Evolutionary conservation across 768 basidiomycete species (phyloP), one percentile per base, ranked within the genome.

Genomic region (Suillus placidus): DNA sequence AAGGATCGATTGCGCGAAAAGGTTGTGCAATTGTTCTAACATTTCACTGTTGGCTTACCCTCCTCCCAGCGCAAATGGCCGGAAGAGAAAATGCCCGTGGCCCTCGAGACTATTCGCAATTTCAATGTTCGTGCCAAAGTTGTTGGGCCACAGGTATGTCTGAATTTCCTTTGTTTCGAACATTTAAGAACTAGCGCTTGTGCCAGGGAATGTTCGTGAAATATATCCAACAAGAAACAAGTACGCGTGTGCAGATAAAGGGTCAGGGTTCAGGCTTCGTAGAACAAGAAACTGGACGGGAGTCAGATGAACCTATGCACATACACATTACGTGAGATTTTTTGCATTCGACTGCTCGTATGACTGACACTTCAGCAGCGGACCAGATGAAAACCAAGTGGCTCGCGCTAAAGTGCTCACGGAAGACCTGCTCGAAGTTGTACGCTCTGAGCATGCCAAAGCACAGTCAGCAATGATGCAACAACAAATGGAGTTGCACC

Each of bases 51-150:
- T 20, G 64, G 23, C 71, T 73, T 65, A 73, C 49, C 16, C 49
- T 20, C 70, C 37, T 32, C 43, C 12, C 71, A 95, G 92, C 85
- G 94, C 63, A 97, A 97, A 87, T 99, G 97, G 97, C 95, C 96
- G 2, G 97, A 99, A 76, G 95, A 96, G 78, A 98, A 97, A 78
- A 79, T 98, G 10, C 89, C 89, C 0, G 93, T 99, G 47, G 90
- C 89, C 4, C 76, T 99, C 62, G 96, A 99, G 18, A 90, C 89
- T 62, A 87, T 99, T 71, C 85, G 97, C 60, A 98, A 98, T 78
- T 99, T 99, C 80, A 98, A 99, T 77, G 90, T 99, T 60, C 85
- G 97, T 64, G 97, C 97, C 30, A 99, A 99, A 78, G 95, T 98
- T 23, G 97, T 99, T 35, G 97, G 97, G 16, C 97, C 97, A 14